These are phyloP conservation scores for Penicillium diatomitis DNA, from an alignment of 495 filamentous ascomycete genomes.

Conservation along the genomic window DNA sequence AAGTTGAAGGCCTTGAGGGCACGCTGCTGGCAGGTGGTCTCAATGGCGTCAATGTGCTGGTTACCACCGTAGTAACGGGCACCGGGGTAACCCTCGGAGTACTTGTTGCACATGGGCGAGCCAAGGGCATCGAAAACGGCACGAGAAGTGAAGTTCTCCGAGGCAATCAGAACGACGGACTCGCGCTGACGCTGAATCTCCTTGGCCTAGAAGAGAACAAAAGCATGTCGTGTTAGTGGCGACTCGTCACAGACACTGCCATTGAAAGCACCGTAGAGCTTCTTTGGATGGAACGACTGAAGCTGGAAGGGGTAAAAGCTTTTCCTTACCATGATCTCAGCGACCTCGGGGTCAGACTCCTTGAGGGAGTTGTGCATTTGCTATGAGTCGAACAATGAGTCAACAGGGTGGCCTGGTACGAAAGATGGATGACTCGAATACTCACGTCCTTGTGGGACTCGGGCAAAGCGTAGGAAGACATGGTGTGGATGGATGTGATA, in stretches of 20 bases:
- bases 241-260: no score
- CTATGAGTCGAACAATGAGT: conserved; percentile 45
- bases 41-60: conserved; percentile 94
- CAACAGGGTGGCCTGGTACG: conserved; percentile 23
- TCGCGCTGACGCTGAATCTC: conserved; percentile 97
- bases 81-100: conserved; percentile 97
- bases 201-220: conserved; percentile 51
- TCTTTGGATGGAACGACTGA: no score
- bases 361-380: conserved; percentile 83
- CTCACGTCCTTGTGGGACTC: conserved; percentile 81
- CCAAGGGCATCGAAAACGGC: conserved; percentile 93
- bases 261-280: no score
- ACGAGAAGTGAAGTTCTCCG: conserved; percentile 98
- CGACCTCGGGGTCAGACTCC: conserved; percentile 83
- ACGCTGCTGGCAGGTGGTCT: conserved; percentile 91
- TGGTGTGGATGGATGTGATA: conserved; percentile 22
- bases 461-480: conserved; percentile 74
- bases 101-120: conserved; percentile 99
- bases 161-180: conserved; percentile 97
- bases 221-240: no score
- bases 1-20: conserved; percentile 88
- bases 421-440: conserved; percentile 11
- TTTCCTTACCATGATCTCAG: conserved; percentile 73
- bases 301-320: no score
- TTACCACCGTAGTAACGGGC: conserved; percentile 99